phyloP scores from a whole-genome alignment of 805 yeast species.

The Kodamaea leandrae region DNA sequence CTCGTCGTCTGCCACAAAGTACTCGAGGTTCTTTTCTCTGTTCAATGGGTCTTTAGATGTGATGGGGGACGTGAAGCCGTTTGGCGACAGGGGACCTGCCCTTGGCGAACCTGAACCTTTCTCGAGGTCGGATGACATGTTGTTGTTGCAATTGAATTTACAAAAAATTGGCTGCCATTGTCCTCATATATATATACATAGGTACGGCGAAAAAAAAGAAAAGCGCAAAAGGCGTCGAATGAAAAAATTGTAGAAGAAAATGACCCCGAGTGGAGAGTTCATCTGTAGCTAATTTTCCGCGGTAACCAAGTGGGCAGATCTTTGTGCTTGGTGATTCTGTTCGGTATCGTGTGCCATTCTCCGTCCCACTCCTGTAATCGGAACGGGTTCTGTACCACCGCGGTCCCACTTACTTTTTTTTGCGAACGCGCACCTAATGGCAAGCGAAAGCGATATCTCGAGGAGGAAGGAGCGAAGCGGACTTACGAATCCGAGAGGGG shows the following conservation, averaged over 20 bases:
- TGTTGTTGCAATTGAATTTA: not conserved
- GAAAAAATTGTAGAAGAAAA: too few relatives aligned
- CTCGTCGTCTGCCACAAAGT: slow-evolving; percentile 14
- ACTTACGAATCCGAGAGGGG: too few relatives aligned
- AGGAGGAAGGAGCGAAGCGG: not conserved
- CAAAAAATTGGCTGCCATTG: slow-evolving; percentile 1
- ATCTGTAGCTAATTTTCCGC: too few relatives aligned
- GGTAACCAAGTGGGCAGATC: too few relatives aligned
- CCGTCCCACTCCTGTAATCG: not conserved
- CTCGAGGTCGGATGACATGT: slow-evolving; percentile 1
- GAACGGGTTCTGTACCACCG: not conserved
- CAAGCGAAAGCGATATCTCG: not conserved
- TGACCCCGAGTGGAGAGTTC: too few relatives aligned
- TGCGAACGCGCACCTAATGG: slow-evolving; percentile 1
- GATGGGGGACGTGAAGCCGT: slow-evolving; percentile 1
- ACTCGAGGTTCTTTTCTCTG: slow-evolving; percentile 17
- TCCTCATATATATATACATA: not conserved
- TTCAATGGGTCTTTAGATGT: slow-evolving; percentile 10
- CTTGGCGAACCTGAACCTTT: not conserved
- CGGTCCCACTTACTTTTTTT: slow-evolving; percentile 1
- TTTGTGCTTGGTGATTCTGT: too few relatives aligned
- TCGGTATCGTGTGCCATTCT: too few relatives aligned
- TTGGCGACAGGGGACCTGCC: slow-evolving; percentile 5
- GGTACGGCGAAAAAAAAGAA: not conserved
- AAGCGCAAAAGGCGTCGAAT: not conserved